Evolutionary conservation across 1,284 basidiomycete genomes (phyloP), one percentile per base, ranked within the genome.

Genomic region (Erythrobasidium hasegawianum): DNA sequence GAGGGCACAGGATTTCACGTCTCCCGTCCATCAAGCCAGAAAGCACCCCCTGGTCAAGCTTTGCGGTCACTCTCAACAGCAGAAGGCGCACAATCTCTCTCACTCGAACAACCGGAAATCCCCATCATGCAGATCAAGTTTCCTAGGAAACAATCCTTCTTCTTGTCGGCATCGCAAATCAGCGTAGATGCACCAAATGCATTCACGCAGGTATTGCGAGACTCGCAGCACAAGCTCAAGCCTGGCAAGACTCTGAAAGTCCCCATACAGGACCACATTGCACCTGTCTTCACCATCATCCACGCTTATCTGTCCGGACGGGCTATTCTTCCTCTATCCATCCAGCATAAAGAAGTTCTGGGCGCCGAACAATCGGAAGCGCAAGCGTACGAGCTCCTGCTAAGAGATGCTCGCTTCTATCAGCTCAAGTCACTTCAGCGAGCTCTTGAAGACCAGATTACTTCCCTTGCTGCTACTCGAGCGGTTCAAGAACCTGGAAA

Each of bases 241-340:
- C 54, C 54, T 38, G 54, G 54, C n/a, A 26, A 26, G 5, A 33
- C 26, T 2, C 27, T 56, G 16, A 33, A 26, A 20, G 26, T 40
- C 38, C 26, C 26, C 4, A 56, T 56, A 13, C 33, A 13, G 27
- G 54, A 56, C 54, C 26, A 24, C 4, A 56, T 9, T 18, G n/a
- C 54, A 33, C 16, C 27, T 24, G n/a, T 39, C 1, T 64, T 64
- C 26, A 20, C 22, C 18, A 18, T 64, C 3, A 64, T 64, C 22
- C 53, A 57, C 24, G 52, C 1, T 20, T 57, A 57, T 43, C 26
- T 64, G 8, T 14, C 8, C 16, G 39, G 53, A 2, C 2, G 45
- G 9, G 40, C 33, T 1, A 43, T 57, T 16, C 29, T 64, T 4
- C 61, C 61, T 3, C 27, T 64, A 10, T 52, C 16, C 16, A 18